phyloP scores from a whole-genome alignment of 805 yeast species.

The Hanseniaspora nectarophila region DNA sequence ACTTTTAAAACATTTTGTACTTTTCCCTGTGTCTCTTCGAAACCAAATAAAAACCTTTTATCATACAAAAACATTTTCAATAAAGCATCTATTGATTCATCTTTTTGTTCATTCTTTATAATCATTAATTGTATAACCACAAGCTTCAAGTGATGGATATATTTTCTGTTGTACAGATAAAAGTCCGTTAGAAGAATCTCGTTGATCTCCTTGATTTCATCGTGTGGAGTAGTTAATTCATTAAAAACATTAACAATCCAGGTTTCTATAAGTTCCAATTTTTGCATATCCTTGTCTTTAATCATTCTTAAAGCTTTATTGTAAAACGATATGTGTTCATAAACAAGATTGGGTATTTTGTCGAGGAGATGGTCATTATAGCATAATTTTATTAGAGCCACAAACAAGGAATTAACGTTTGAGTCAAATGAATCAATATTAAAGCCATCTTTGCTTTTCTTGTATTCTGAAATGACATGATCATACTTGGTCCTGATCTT shows the following conservation, averaged over 20 bases:
- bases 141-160: neutral
- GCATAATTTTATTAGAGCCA: neutral
- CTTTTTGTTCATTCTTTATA: neutral
- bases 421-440: neutral
- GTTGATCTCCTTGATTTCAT: neutral
- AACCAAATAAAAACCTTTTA: slow-evolving; percentile 9
- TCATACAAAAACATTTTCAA: slow-evolving; percentile 5
- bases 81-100: neutral
- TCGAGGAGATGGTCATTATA: slow-evolving; percentile 8
- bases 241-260: slow-evolving; percentile 1
- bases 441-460: neutral
- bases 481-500: neutral
- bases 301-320: slow-evolving; percentile 15
- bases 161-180: neutral
- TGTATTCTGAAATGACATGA: neutral
- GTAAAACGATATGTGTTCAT: slow-evolving; percentile 17
- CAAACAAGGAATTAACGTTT: neutral
- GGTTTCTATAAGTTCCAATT: neutral
- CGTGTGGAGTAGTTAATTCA: neutral
- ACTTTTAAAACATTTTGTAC: slow-evolving; percentile 7
- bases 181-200: slow-evolving; percentile 8
- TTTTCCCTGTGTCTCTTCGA: neutral
- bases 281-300: neutral
- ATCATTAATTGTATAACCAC: slow-evolving; percentile 2
- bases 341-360: neutral